phyloP scores from a whole-genome alignment of 2,329 filamentous ascomycete species.

The Ophiostoma sp. region DNA sequence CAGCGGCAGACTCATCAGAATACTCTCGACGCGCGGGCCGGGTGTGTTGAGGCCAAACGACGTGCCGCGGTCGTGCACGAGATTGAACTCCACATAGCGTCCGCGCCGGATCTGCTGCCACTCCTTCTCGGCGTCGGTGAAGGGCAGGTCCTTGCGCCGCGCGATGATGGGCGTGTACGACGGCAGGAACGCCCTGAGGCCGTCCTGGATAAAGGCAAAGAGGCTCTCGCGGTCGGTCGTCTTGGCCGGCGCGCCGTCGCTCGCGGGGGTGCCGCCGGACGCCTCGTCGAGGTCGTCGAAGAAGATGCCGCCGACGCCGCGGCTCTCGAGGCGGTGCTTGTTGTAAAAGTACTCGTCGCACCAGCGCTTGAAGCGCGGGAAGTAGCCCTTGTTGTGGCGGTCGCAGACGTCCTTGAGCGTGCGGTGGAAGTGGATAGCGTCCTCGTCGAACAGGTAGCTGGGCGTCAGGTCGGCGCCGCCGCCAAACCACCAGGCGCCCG shows the following conservation, averaged over 20 bases:
- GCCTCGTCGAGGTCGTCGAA: constrained; percentile 92
- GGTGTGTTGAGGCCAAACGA: constrained; percentile 92
- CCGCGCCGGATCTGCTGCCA: constrained; percentile 95
- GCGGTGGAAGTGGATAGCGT: constrained; percentile 93
- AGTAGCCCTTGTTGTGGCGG: constrained; percentile 86
- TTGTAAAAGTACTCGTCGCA: constrained; percentile 97
- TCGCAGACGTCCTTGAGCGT: constrained; percentile 91
- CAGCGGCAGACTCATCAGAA: constrained; percentile 90
- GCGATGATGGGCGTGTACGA: constrained; percentile 86
- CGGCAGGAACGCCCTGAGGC: constrained; percentile 79
- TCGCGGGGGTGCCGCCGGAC: constrained; percentile 39
- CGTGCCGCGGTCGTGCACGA: constrained; percentile 93
- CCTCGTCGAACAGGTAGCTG: constrained; percentile 91
- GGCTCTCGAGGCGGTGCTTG: constrained; percentile 79
- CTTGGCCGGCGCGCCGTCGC: constrained; percentile 8
- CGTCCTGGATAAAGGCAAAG: constrained; percentile 84
- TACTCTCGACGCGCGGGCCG: constrained; percentile 87
- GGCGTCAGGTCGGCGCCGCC: constrained; percentile 93
- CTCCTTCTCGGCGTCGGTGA: constrained; percentile 75
- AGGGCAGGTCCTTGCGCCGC: constrained; percentile 86
- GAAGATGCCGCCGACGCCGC: constrained; percentile 94
- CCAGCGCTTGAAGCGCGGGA: constrained; percentile 93
- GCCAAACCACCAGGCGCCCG: constrained; percentile 95
- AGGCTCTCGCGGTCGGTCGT: constrained; percentile 68
- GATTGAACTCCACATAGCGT: constrained; percentile 97